Evolutionary conservation across 2,329 filamentous ascomycete species (phyloP), one percentile per base, ranked within the genome.

Genomic region (Penicillium sp.): DNA sequence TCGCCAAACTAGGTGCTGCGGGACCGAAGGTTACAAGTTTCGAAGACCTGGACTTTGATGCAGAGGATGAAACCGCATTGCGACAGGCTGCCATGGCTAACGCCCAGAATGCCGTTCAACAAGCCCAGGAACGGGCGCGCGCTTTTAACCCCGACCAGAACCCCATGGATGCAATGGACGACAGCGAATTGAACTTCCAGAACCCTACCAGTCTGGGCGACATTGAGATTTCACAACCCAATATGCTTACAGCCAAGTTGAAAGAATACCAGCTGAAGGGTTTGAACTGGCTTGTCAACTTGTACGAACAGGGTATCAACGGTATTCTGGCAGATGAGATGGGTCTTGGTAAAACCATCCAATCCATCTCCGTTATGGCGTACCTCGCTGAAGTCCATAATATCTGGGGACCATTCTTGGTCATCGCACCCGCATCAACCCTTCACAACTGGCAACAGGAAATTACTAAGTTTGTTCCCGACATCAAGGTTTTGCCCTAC

Each of bases 371-470:
- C 0, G 94, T 99, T 75, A 98, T 99, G 95, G 93, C 93, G 1
- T 98, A 99, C 74, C 88, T 99, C 35, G 95, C 95, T 2, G 94
- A 99, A 81, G 91, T 93, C 71, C 93, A 99, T 83, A 93, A 97
- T 74, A 96, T 98, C 69, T 98, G 94, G 95, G 95, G 95, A 7
- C 95, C 95, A 0, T 98, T 97, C 82, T 80, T 99, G 53, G 95
- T 99, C 67, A 96, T 99, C 65, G 95, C 95, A 0, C 95, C 95
- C 0, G 93, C 95, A 0, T 97, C 93, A 0, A 99, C 95, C 1
- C 83, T 99, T 62, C 94, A 99, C 88, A 99, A 99, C 75, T 99
- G 95, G 95, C 93, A 99, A 78, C 95, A 99, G 77, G 95, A 99
- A 82, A 97, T 99, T 67, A 87, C 91, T 64, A 93, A 88, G 76